A percentile compares a stretch with the other conserved stretches of the same genome.
phyloP scores from a whole-genome alignment of 345 rosid species.

The Camelina neglecta region DNA sequence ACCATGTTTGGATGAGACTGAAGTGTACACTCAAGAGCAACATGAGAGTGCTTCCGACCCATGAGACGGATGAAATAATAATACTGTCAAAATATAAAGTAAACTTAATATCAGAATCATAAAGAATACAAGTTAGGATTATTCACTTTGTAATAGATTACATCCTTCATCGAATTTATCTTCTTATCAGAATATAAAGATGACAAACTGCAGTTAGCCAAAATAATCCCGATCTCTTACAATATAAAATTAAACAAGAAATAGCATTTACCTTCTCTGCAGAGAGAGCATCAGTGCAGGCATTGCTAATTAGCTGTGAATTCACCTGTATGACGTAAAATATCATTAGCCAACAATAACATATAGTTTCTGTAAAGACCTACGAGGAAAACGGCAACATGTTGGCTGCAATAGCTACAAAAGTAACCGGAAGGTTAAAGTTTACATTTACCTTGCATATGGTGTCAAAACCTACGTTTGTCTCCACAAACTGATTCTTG shows the following conservation, averaged over 20 bases:
- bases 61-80: constrained; percentile 97
- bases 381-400: not conserved
- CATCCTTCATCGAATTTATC: constrained; percentile 17
- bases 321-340: constrained; percentile 64
- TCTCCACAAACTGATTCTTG: constrained; percentile 94
- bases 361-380: not conserved
- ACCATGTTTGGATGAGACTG: constrained; percentile 99
- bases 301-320: constrained; percentile 97
- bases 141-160: constrained; percentile 16
- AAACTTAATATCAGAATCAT: constrained; percentile 16
- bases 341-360: constrained; percentile 13
- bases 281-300: constrained; percentile 96
- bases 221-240: not conserved
- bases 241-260: constrained; percentile 6
- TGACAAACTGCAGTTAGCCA: constrained; percentile 11
- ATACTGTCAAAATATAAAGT: constrained; percentile 55
- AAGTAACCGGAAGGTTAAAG: constrained; percentile 13
- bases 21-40: constrained; percentile 96
- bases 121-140: not conserved
- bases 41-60: constrained; percentile 97
- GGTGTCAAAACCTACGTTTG: constrained; percentile 97
- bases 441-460: constrained; percentile 74
- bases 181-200: constrained; percentile 11
- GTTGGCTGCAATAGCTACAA: constrained; percentile 28
- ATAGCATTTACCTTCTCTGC: constrained; percentile 81